Base-by-base conservation (phyloP, 2,329 filamentous ascomycete genomes). In the Neocucurbitaria cava region DNA sequence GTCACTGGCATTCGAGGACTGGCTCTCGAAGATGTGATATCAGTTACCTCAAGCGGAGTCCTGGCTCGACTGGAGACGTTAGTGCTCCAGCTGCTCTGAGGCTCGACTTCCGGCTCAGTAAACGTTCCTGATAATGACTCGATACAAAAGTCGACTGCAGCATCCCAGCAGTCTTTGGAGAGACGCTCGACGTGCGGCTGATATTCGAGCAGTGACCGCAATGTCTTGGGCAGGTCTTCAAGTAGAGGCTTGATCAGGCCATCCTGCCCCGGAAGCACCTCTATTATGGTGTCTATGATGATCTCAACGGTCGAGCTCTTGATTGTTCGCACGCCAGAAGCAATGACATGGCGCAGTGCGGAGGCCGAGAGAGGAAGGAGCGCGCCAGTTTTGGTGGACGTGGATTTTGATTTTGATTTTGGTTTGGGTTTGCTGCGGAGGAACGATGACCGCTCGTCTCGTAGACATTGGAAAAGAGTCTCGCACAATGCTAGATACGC, bases 401-500 rank as follows among this genome's bases (percentile, higher is more conserved):
- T 79, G 30, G 84, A 77, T n/a, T n/a, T n/a, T n/a, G n/a, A n/a
- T n/a, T n/a, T n/a, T n/a, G n/a, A n/a, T n/a, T n/a, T n/a, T n/a
- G n/a, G n/a, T n/a, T n/a, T n/a, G n/a, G n/a, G n/a, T 46, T 77
- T 77, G 51, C 78, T 82, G 56, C 79, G 82, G 23, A 81, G 77
- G 60, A 85, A 89, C 17, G 76, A 72, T 9, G 86, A 80, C 70
- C 91, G 92, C 64, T 96, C 92, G 13, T 82, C 75, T 17, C 88
- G 73, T 1, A 84, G 84, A 69, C 83, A 88, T 49, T 84, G 83
- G 69, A 97, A 96, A 2, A 98, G 79, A 1, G 86, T 84, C 68
- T 97, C 92, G 65, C 91, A 91, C 39, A 97, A 87, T 54, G 85
- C 84, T 69, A 95, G 89, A 63, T 90, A 96, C n/a, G 85, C 84